phyloP scores from a whole-genome alignment of 2,329 filamentous ascomycete genomes.

The Ophiocordyceps unilateralis region DNA sequence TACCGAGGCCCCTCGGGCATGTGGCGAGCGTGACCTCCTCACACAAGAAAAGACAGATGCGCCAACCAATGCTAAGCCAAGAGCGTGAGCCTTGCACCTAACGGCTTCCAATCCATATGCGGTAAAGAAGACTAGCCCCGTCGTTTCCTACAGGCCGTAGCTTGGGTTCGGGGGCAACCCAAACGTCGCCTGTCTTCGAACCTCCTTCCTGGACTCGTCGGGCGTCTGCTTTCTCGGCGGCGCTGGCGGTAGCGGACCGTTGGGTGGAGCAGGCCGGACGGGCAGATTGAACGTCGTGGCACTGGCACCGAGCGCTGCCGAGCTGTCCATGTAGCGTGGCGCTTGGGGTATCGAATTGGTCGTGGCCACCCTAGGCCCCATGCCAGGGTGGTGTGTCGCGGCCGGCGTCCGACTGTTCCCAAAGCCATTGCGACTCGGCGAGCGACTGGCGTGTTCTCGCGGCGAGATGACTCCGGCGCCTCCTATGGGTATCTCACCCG shows the following conservation, averaged over 20 bases:
- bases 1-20: constrained; percentile 3
- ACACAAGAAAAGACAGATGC: constrained; percentile 10
- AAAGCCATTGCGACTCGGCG: constrained; percentile 32
- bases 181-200: constrained; percentile 35
- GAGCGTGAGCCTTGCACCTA: constrained; percentile 6
- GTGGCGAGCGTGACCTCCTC: constrained; percentile 1
- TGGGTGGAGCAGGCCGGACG: constrained; percentile 43
- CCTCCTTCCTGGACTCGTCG: constrained; percentile 34
- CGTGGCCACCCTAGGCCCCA: constrained; percentile 33
- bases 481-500: constrained; percentile 53
- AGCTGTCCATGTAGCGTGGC: constrained; percentile 18
- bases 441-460: constrained; percentile 32
- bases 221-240: constrained; percentile 38
- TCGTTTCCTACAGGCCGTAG: constrained; percentile 13
- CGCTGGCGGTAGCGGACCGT: constrained; percentile 41
- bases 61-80: constrained; percentile 16
- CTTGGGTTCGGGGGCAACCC: constrained; percentile 26
- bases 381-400: constrained; percentile 28
- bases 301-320: constrained; percentile 24
- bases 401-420: constrained; percentile 24
- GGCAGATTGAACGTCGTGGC: constrained; percentile 43
- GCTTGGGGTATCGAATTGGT: constrained; percentile 36
- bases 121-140: not conserved
- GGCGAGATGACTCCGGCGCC: constrained; percentile 37
- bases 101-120: constrained; percentile 2